Evolutionary conservation across 2,329 filamentous ascomycete genomes (phyloP).

Genomic region (Dendrostoma leiphaemia): DNA sequence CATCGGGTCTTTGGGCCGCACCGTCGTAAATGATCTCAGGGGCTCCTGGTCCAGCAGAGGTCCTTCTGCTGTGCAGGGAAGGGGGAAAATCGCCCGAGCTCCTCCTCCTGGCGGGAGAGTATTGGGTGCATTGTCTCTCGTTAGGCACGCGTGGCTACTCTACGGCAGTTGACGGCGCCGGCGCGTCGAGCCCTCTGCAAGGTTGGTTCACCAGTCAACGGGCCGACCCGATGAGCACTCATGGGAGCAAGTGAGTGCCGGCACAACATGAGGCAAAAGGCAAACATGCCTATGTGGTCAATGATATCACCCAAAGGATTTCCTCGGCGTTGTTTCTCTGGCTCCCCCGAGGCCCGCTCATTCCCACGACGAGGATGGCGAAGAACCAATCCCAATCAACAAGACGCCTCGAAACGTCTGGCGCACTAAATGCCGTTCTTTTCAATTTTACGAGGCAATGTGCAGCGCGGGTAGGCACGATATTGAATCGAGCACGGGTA

Average conservation of each 20-base stretch:
- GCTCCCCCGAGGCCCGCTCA: background rate
- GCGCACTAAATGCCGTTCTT: background rate
- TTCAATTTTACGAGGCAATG: background rate
- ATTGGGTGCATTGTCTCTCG: too few species aligned
- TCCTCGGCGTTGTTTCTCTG: background rate
- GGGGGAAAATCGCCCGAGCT: too few species aligned
- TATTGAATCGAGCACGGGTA: background rate
- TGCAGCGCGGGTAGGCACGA: background rate
- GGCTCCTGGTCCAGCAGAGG: too few species aligned
- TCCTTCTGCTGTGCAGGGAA: too few species aligned
- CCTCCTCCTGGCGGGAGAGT: too few species aligned
- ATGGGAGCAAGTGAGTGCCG: background rate
- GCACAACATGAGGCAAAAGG: background rate
- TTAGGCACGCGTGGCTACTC: background rate
- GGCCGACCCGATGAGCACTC: conserved; percentile 27
- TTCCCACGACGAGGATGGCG: background rate
- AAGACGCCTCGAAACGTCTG: background rate
- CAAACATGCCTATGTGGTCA: background rate
- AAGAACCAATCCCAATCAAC: background rate
- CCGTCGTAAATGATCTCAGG: too few species aligned
- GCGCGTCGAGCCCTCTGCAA: conserved; percentile 1
- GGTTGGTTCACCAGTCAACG: conserved; percentile 23
- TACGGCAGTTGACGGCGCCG: background rate
- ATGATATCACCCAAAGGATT: background rate
- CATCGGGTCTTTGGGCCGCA: too few species aligned